A percentile compares a stretch with the other conserved stretches of the same genome.
Conservation (phyloP, 176 grass and related monocot species). For the Melocanna baccifera region DNA sequence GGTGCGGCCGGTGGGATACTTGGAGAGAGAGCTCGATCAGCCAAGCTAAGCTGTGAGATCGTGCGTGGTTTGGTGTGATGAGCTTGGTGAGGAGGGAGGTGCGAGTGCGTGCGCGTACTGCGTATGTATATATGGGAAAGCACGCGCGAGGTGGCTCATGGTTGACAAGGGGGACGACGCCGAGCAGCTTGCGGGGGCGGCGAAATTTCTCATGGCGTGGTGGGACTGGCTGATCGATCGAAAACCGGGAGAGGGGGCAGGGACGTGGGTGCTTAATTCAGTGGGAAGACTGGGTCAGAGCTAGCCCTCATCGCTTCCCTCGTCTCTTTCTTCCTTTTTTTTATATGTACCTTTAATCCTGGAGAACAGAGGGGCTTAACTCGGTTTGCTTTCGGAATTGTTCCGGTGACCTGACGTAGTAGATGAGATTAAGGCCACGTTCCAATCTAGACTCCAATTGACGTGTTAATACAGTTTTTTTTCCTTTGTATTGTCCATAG, state of each 20-base stretch:
- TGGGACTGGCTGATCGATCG: slow-evolving; percentile 22
- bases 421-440: background rate
- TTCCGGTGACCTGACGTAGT: background rate
- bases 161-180: slow-evolving; percentile 25
- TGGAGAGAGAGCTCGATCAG: background rate
- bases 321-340: background rate
- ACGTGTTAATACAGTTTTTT: too few relatives aligned
- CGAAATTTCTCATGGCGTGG: slow-evolving; percentile 55
- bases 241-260: background rate
- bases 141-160: slow-evolving; percentile 31
- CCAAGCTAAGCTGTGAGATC: background rate
- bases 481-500: too few relatives aligned
- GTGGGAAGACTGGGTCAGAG: background rate
- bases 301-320: background rate
- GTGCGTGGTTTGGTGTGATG: background rate
- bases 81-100: slow-evolving; percentile 6
- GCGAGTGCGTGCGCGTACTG: slow-evolving; percentile 3
- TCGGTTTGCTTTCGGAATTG: background rate
- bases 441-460: too few relatives aligned
- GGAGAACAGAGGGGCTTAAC: background rate
- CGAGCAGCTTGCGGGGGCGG: slow-evolving; percentile 16
- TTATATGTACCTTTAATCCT: slow-evolving; percentile 11
- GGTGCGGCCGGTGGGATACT: background rate
- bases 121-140: slow-evolving; percentile 47
- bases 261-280: background rate